phyloP scores from a whole-genome alignment of 306 rosid species.

The Dalbergia cultrata region DNA sequence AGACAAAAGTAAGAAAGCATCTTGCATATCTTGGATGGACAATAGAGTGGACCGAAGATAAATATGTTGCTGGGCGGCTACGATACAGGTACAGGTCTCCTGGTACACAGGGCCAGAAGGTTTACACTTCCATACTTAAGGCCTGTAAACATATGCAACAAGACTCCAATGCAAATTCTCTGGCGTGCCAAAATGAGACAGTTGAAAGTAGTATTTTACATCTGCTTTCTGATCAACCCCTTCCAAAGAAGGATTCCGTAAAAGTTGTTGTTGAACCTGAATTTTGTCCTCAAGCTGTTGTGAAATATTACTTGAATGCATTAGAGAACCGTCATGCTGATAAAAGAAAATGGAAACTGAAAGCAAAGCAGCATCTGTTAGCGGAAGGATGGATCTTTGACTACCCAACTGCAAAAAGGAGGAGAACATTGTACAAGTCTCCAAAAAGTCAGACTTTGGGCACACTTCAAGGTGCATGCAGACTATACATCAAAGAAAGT shows the following conservation, averaged over 20 bases:
- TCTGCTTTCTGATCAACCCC: constrained; percentile 37
- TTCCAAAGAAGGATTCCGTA: constrained; percentile 31
- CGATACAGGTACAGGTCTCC: constrained; percentile 64
- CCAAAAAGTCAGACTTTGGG: constrained; percentile 49
- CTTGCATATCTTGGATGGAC: constrained; percentile 74
- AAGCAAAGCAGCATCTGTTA: constrained; percentile 60
- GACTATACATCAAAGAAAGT: constrained; percentile 50
- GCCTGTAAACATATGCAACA: constrained; percentile 48
- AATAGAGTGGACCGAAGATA: constrained; percentile 52
- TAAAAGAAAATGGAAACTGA: constrained; percentile 40
- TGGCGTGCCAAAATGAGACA: constrained; percentile 42
- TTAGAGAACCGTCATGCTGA: constrained; percentile 17
- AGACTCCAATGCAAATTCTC: constrained; percentile 24
- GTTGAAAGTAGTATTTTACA: constrained; percentile 20
- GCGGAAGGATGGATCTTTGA: constrained; percentile 62
- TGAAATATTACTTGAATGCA: constrained; percentile 50
- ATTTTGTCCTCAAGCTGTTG: constrained; percentile 59
- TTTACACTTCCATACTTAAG: constrained; percentile 57
- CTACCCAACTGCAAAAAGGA: constrained; percentile 50
- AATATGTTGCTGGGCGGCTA: not conserved
- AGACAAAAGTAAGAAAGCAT: constrained; percentile 56
- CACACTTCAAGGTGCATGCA: constrained; percentile 68
- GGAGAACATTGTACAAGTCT: constrained; percentile 54
- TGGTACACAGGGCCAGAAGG: constrained; percentile 42
- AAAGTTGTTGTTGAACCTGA: constrained; percentile 42